Conservation (phyloP, 169 alveolate genomes). For the Cryptosporidium tyzzeri region DNA sequence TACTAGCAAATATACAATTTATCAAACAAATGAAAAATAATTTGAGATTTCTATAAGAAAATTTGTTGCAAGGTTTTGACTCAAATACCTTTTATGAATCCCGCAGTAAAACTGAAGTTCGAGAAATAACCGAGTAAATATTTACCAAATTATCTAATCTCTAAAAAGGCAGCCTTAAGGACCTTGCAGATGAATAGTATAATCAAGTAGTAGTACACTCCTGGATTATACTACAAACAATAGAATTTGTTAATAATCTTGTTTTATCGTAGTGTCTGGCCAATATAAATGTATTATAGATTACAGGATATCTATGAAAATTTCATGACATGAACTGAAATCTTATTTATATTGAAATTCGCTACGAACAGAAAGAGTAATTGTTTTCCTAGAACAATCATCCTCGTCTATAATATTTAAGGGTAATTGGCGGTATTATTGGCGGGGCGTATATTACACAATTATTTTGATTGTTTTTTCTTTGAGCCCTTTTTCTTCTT, state of each 20-base stretch:
- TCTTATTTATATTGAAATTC: slow-evolving; percentile 46
- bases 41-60: not conserved
- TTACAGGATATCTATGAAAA: not conserved
- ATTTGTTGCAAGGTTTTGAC: slow-evolving; percentile 72
- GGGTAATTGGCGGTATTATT: slow-evolving; percentile 11
- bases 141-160: slow-evolving; percentile 42
- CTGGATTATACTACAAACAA: slow-evolving; percentile 35
- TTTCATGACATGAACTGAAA: not conserved
- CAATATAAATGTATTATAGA: slow-evolving; percentile 15
- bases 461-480: slow-evolving; percentile 67
- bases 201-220: slow-evolving; percentile 43
- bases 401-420: not conserved
- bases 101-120: slow-evolving; percentile 76
- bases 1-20: not conserved
- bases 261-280: slow-evolving; percentile 74
- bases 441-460: not conserved
- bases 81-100: slow-evolving; percentile 74
- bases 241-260: slow-evolving; percentile 23
- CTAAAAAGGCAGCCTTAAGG: slow-evolving; percentile 77
- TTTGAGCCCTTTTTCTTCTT: slow-evolving; percentile 79
- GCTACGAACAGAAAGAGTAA: slow-evolving; percentile 24
- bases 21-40: not conserved
- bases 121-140: slow-evolving; percentile 35
- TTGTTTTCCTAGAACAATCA: not conserved
- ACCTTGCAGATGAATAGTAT: slow-evolving; percentile 35